phyloP scores from a whole-genome alignment of 768 basidiomycete genomes.

The Russula abietina region DNA sequence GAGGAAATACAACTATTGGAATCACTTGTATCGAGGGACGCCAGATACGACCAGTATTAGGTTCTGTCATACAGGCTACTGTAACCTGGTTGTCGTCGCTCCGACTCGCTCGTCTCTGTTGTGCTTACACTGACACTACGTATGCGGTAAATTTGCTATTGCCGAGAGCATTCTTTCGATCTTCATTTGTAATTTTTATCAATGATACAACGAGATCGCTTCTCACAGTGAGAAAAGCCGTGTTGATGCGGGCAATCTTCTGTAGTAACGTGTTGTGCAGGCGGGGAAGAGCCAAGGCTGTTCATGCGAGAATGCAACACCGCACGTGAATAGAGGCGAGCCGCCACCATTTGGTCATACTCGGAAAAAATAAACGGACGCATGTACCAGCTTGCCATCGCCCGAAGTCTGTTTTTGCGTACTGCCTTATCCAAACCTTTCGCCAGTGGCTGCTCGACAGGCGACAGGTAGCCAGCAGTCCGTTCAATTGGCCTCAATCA shows the following conservation, averaged over 20 bases:
- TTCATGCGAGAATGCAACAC: too few species aligned
- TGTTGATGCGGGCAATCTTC: slow-evolving; percentile 78
- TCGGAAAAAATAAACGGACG: too few species aligned
- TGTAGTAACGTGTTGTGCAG: too few species aligned
- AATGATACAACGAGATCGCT: slow-evolving; percentile 62
- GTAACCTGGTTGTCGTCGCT: not conserved
- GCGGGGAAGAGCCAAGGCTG: too few species aligned
- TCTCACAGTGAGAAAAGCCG: slow-evolving; percentile 76
- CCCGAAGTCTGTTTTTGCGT: too few species aligned
- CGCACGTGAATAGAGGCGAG: too few species aligned
- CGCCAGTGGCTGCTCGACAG: too few species aligned
- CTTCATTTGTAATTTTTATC: slow-evolving; percentile 58
- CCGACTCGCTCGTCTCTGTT: not conserved
- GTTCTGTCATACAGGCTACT: not conserved
- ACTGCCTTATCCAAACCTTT: too few species aligned
- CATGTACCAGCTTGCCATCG: too few species aligned
- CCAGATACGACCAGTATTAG: not conserved
- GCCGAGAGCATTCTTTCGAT: not conserved
- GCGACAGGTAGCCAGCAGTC: too few species aligned
- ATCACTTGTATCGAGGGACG: not conserved
- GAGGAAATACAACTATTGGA: not conserved
- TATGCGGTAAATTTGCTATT: slow-evolving; percentile 44
- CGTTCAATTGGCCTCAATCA: too few species aligned
- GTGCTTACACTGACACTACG: not conserved
- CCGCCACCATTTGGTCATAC: too few species aligned